Evolutionary conservation across 1,139 yeast genomes (phyloP).

Genomic region (Candida sojae): DNA sequence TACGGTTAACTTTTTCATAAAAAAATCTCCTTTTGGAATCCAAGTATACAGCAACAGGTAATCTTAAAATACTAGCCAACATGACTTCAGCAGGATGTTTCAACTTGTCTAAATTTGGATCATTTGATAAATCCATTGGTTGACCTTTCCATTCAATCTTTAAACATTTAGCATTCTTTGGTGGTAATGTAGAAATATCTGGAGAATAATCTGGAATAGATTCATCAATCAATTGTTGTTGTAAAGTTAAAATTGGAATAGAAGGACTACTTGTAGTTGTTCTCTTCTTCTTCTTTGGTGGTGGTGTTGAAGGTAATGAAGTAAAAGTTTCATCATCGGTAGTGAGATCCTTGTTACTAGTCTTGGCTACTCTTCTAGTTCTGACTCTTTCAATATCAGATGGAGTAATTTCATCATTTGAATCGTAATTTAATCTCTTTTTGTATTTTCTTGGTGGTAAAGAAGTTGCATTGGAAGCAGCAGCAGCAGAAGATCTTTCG

Average conservation of each 20-base stretch:
- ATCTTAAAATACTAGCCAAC: slow-evolving; percentile 83
- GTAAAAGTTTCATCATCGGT: slow-evolving; percentile 11
- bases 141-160: slow-evolving; percentile 98
- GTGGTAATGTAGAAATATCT: slow-evolving; percentile 58
- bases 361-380: slow-evolving; percentile 57
- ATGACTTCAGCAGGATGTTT: slow-evolving; percentile 87
- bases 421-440: slow-evolving; percentile 25
- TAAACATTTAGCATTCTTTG: slow-evolving; percentile 65
- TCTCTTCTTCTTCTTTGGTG: slow-evolving; percentile 28
- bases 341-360: slow-evolving; percentile 9
- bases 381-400: slow-evolving; percentile 47
- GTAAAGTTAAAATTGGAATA: slow-evolving; percentile 35
- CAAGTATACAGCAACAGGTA: slow-evolving; percentile 83
- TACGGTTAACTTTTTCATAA: slow-evolving; percentile 80
- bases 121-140: slow-evolving; percentile 84
- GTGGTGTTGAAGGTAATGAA: slow-evolving; percentile 4
- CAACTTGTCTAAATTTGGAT: slow-evolving; percentile 68
- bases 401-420: slow-evolving; percentile 26
- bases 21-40: slow-evolving; percentile 92
- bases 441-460: slow-evolving; percentile 31
- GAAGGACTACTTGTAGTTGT: slow-evolving; percentile 10
- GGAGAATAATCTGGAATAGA: slow-evolving; percentile 79
- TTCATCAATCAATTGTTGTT: slow-evolving; percentile 55
- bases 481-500: slow-evolving; percentile 13
- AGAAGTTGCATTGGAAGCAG: slow-evolving; percentile 11